These are phyloP conservation scores for Leccinum longicurvipes DNA, from an alignment of 768 basidiomycete species.

Conservation along the genomic window DNA sequence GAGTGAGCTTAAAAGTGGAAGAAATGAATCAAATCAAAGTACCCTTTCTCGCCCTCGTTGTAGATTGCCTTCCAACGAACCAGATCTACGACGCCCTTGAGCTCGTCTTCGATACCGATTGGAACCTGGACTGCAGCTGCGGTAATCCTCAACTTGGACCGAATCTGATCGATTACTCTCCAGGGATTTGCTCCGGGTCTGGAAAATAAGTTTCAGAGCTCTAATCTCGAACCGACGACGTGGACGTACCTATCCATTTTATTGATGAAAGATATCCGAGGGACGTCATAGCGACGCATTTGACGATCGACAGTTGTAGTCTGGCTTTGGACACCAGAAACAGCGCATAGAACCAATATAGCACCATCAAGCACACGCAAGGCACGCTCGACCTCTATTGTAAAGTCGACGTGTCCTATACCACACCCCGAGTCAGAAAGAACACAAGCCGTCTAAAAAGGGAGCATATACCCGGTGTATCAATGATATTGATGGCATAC, in stretches of 20 bases:
- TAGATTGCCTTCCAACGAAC: conserved; percentile 94
- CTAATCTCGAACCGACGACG: neutral
- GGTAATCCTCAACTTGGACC: conserved; percentile 84
- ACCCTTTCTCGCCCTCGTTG: conserved; percentile 96
- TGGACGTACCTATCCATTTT: conserved; percentile 87
- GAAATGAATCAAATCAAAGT: conserved; percentile 19
- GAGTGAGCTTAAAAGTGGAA: neutral
- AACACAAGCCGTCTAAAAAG: neutral
- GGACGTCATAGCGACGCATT: conserved; percentile 96
- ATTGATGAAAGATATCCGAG: conserved; percentile 94
- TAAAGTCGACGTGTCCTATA: conserved; percentile 98
- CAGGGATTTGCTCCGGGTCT: conserved; percentile 97
- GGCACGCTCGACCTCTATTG: conserved; percentile 97
- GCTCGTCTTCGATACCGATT: conserved; percentile 84
- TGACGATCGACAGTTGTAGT: conserved; percentile 98
- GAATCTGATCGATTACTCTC: conserved; percentile 89
- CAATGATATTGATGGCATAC: conserved; percentile 96
- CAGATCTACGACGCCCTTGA: conserved; percentile 90
- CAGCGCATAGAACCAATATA: conserved; percentile 93
- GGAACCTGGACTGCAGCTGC: conserved; percentile 96
- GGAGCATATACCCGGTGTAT: conserved; percentile 74
- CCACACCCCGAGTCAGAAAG: neutral
- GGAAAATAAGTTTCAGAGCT: neutral
- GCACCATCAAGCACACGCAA: conserved; percentile 96
- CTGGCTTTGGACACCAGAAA: conserved; percentile 96